Conservation (phyloP, 495 filamentous ascomycete species). For the Lasiosphaeris hirsuta region DNA sequence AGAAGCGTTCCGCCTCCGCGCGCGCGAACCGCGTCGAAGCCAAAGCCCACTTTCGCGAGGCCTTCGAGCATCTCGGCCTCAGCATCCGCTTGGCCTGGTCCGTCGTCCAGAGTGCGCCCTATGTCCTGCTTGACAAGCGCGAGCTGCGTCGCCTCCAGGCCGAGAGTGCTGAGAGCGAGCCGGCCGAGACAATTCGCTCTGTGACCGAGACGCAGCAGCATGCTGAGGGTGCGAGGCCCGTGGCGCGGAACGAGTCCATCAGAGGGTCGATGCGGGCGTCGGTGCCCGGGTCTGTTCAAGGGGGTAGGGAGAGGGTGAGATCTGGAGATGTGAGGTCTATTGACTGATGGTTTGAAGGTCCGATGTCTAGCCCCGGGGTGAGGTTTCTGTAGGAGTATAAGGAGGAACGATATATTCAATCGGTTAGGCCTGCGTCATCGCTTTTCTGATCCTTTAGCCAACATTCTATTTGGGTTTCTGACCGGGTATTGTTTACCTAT, state of each 20-base stretch:
- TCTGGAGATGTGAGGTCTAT: not conserved
- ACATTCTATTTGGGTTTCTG: too few relatives aligned
- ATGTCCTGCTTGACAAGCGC: slow-evolving; percentile 19
- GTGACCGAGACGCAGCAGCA: too few relatives aligned
- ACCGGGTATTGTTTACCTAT: too few relatives aligned
- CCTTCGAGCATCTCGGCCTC: slow-evolving; percentile 20
- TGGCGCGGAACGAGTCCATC: too few relatives aligned
- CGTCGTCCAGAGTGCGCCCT: slow-evolving; percentile 17
- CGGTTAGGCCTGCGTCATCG: too few relatives aligned
- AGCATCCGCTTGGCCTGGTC: slow-evolving; percentile 17
- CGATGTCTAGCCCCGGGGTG: too few relatives aligned
- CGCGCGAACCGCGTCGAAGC: slow-evolving; percentile 26
- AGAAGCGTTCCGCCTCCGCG: slow-evolving; percentile 27
- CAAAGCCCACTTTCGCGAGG: slow-evolving; percentile 24
- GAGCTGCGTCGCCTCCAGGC: slow-evolving; percentile 12
- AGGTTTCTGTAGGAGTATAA: too few relatives aligned
- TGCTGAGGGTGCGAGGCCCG: too few relatives aligned
- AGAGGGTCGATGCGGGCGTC: slow-evolving; percentile 1
- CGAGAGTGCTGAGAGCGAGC: not conserved
- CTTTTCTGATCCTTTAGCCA: too few relatives aligned
- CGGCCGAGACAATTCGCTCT: not conserved
- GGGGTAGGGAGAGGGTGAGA: not conserved
- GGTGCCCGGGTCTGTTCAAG: not conserved
- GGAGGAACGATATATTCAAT: too few relatives aligned
- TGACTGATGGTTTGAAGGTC: not conserved